These are phyloP conservation scores for Taphrina deformans DNA, from an alignment of 1,139 yeast genomes.

Conservation along the genomic window DNA sequence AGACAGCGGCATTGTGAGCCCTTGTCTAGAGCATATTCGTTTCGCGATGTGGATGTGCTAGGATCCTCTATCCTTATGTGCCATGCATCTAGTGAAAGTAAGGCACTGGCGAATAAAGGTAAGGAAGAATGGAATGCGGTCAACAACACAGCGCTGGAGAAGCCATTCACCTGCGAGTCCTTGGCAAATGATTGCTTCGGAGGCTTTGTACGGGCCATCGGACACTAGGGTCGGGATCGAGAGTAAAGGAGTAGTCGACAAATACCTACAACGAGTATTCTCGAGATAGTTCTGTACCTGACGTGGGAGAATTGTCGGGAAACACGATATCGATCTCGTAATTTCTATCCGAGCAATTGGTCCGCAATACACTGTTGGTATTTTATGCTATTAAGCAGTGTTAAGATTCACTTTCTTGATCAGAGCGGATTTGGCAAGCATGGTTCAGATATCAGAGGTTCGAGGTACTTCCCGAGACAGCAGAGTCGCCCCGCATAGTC, in stretches of 20 bases:
- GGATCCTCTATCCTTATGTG: slow-evolving; percentile 65
- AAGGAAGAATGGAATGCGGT: slow-evolving; percentile 58
- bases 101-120: slow-evolving; percentile 63
- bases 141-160: not conserved
- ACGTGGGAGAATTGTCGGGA: not conserved
- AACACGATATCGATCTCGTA: slow-evolving; percentile 5
- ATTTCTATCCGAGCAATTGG: not conserved
- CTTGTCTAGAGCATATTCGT: slow-evolving; percentile 55
- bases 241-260: not conserved
- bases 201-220: slow-evolving; percentile 32
- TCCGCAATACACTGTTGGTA: too few relatives aligned
- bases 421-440: slow-evolving; percentile 42
- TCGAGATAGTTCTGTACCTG: slow-evolving; percentile 16
- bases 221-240: not conserved
- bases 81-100: slow-evolving; percentile 72
- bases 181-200: slow-evolving; percentile 33
- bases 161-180: slow-evolving; percentile 10
- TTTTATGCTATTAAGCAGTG: too few relatives aligned
- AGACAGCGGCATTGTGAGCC: slow-evolving; percentile 56
- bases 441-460: slow-evolving; percentile 86
- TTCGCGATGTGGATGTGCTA: slow-evolving; percentile 50
- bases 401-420: too few relatives aligned
- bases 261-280: not conserved
- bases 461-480: slow-evolving; percentile 61
- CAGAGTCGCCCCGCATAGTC: slow-evolving; percentile 96